A percentile compares a stretch with the other conserved stretches of the same genome.
These are phyloP conservation scores for Aspergillus luchuensis DNA, from an alignment of 2,329 filamentous ascomycete species.

Conservation along the genomic window DNA sequence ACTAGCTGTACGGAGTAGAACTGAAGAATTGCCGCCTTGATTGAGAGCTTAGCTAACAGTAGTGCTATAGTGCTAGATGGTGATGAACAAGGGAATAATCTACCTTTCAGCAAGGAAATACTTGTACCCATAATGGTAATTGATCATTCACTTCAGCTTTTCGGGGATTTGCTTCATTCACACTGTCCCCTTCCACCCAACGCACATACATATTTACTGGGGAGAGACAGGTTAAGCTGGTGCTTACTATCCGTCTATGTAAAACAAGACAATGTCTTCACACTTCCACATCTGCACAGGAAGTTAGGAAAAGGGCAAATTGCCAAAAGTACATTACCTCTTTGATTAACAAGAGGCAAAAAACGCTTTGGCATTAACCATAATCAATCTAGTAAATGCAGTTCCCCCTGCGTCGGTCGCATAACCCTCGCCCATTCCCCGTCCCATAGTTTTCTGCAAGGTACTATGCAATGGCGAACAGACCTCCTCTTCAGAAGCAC, in stretches of 20 bases:
- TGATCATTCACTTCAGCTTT: too few species aligned
- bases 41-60: too few species aligned
- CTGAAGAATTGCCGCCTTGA: neutral
- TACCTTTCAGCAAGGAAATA: neutral
- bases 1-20: too few species aligned
- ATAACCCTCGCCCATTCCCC: slow-evolving; percentile 10
- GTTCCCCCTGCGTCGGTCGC: slow-evolving; percentile 12
- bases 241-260: neutral
- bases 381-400: neutral
- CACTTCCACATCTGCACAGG: neutral
- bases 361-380: neutral
- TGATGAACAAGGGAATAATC: neutral
- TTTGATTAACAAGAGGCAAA: neutral
- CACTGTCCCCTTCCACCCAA: too few species aligned
- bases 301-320: too few species aligned
- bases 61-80: neutral
- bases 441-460: slow-evolving; percentile 18
- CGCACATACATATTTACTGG: too few species aligned
- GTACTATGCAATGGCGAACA: slow-evolving; percentile 15
- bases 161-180: too few species aligned
- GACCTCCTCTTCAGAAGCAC: slow-evolving; percentile 13
- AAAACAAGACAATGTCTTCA: neutral
- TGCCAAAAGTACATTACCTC: neutral
- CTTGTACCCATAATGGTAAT: too few species aligned
- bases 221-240: too few species aligned